These are phyloP conservation scores for Leishmania turanica DNA, from an alignment of 208 protist genomes.

Conservation along the genomic window DNA sequence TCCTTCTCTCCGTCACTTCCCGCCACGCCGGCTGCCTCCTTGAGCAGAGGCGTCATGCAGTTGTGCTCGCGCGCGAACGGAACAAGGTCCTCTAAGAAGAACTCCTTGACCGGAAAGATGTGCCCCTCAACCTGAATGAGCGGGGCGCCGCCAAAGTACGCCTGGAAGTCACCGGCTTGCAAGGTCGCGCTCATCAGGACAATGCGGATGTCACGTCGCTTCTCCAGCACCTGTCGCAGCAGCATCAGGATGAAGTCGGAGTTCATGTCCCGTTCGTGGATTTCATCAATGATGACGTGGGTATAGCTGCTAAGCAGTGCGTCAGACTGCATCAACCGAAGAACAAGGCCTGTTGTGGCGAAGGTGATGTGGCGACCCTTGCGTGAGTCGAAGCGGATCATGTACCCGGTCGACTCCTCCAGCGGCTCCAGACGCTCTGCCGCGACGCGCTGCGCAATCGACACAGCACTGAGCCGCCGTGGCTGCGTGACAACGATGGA, in stretches of 20 bases:
- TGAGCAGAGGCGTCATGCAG: slow-evolving; percentile 79
- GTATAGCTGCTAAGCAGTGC: slow-evolving; percentile 91
- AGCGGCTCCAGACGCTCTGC: slow-evolving; percentile 96
- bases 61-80: slow-evolving; percentile 59
- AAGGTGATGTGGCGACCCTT: slow-evolving; percentile 97
- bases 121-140: slow-evolving; percentile 88
- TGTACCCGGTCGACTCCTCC: slow-evolving; percentile 98
- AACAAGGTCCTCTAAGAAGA: slow-evolving; percentile 85
- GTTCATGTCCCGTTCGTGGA: slow-evolving; percentile 99
- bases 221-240: slow-evolving; percentile 85
- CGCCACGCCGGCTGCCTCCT: slow-evolving; percentile 40
- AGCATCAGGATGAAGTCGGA: slow-evolving; percentile 99
- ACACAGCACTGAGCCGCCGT: slow-evolving; percentile 97
- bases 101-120: slow-evolving; percentile 82
- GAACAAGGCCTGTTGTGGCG: slow-evolving; percentile 98
- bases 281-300: slow-evolving; percentile 99
- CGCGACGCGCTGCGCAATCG: slow-evolving; percentile 98
- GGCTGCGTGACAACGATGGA: slow-evolving; percentile 97
- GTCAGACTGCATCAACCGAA: slow-evolving; percentile 94
- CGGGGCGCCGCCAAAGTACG: slow-evolving; percentile 82
- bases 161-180: slow-evolving; percentile 83
- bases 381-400: slow-evolving; percentile 97
- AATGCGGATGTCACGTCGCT: slow-evolving; percentile 95
- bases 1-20: neutral
- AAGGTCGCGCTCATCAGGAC: slow-evolving; percentile 97